These are phyloP conservation scores for Cryphonectria japonica DNA, from an alignment of 2,329 filamentous ascomycete genomes.

Conservation along the genomic window DNA sequence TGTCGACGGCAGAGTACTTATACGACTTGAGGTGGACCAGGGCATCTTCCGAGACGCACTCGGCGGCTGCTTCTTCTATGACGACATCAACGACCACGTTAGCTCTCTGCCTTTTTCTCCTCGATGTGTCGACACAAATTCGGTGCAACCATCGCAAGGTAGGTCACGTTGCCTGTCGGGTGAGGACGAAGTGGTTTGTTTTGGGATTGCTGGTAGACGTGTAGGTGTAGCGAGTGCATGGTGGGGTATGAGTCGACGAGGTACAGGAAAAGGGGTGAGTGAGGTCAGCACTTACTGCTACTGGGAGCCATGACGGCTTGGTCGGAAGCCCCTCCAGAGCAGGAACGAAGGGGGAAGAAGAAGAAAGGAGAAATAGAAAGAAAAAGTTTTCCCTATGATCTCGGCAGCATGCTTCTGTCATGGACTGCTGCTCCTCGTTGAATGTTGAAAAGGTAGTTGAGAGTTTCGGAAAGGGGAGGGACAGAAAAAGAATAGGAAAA, in stretches of 20 bases:
- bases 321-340: constrained; percentile 14
- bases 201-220: background rate
- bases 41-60: constrained; percentile 86
- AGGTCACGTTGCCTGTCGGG: background rate
- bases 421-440: background rate
- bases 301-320: constrained; percentile 26
- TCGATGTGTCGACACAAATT: constrained; percentile 17
- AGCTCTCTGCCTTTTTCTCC: constrained; percentile 5
- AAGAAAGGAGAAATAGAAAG: background rate
- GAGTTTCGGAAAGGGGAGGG: background rate
- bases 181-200: background rate
- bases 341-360: background rate
- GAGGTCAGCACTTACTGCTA: constrained; percentile 24
- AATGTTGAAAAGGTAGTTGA: background rate
- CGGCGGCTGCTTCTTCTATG: constrained; percentile 60
- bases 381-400: constrained; percentile 9
- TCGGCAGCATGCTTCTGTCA: constrained; percentile 18
- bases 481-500: background rate
- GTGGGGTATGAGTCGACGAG: constrained; percentile 9
- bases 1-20: constrained; percentile 97
- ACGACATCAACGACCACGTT: constrained; percentile 1
- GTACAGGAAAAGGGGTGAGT: background rate
- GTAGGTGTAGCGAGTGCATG: background rate
- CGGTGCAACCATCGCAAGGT: background rate
- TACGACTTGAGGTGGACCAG: constrained; percentile 91